Base-by-base conservation (phyloP, 305 asterid species). In the Fraxinus paxiana region DNA sequence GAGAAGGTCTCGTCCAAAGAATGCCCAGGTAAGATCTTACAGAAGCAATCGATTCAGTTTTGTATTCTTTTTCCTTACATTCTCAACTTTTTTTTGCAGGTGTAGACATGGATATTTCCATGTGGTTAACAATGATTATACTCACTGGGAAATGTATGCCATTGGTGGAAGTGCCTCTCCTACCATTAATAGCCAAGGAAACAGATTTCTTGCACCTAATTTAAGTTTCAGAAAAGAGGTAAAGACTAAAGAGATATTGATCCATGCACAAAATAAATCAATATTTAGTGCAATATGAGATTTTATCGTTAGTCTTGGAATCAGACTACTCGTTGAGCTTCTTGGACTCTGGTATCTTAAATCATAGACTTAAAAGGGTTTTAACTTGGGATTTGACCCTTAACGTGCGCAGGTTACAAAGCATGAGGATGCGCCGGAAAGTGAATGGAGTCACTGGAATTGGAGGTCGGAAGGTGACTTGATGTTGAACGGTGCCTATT, bases 141-240 rank as follows among this genome's bases (percentile, higher is more conserved):
- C 95, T 1, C 97, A 89, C 15, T 93, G 98, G 98, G 94, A 90
- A 82, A 86, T 90, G 98, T 93, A 93, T 84, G 97, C 97, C 3
- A 88, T 93, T 80, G 97, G 97, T 12, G 97, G 97, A 17, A 93
- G 98, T 83, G 98, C 97, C 28, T 41, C 92, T 30, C 97, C 97
- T 12, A 93, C 97, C 2, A 93, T 93, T 46, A 85, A 88, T 76
- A 93, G 97, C 82, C 96, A 93, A 76, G 97, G 97, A 31, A 93
- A 93, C 2, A 85, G 97, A 76, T 93, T 93, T 86, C 92, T 93
- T 79, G 97, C 97, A 43, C 92, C 97, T 18, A 46, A 86, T 79
- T 43, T n/a, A 13, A 73, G 77, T 76, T 82, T 33, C 71, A 84
- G 33, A 1, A 93, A 93, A 83, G 89, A 92, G 92, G 96, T 87